Base-by-base conservation (phyloP, 2,329 filamentous ascomycete genomes). In the Plectosphaerella cucumerina region DNA sequence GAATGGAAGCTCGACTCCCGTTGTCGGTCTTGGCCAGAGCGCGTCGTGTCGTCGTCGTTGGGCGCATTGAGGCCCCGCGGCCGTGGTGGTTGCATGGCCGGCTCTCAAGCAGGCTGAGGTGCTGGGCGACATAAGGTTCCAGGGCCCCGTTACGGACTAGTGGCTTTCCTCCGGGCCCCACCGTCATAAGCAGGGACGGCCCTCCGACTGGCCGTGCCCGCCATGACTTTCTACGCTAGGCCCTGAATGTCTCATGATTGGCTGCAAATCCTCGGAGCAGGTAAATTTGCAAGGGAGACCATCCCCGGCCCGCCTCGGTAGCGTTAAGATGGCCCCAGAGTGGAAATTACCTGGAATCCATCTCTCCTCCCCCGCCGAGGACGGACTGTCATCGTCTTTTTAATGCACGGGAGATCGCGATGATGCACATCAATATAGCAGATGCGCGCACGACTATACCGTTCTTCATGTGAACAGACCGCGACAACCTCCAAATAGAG, bases 321-420 rank as follows among this genome's bases (percentile, higher is more conserved):
- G 39, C 17, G 39, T 42, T 18, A 18, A 5, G 8, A 11, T 39
- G 8, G 39, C 20, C 26, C 26, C 26, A 31, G 26, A 31, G 26
- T n/a, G n/a, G 39, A 42, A 42, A 42, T 42, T 42, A 42, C 39
- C 39, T 42, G n/a, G n/a, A n/a, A n/a, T n/a, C n/a, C n/a, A n/a
- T n/a, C n/a, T 31, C 26, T 31, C 26, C 26, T 31, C 26, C 26
- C 26, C 26, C 26, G 26, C 26, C 26, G 26, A 31, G 26, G 26
- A 31, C 26, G 26, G 26, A 31, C 35, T 17, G 33, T 14, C 18
- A 20, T 20, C 35, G 18, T 14, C 8, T 11, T 31, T 11, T 31
- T 11, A 3, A 31, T 31, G 26, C 26, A 31, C 26, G 26, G 26
- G 26, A 31, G 26, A 31, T 31, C 26, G 26, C 26, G 26, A 31